Base-by-base conservation (phyloP, 2,329 filamentous ascomycete genomes). In the Calycina marina region DNA sequence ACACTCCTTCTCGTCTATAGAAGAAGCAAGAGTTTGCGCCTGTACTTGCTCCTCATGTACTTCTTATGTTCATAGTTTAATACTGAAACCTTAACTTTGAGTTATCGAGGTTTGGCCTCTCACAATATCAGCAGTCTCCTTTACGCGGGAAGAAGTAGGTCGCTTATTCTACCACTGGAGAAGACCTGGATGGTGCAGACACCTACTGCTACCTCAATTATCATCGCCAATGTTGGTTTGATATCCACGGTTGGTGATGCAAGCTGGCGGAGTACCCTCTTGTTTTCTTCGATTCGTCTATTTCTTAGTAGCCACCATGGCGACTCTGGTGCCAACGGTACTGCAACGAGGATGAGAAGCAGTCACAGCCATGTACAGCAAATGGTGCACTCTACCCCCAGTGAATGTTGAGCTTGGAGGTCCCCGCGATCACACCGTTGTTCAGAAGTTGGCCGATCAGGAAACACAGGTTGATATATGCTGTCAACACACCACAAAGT, bases 91-190 rank as follows among this genome's bases (percentile, higher is more conserved):
- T n/a, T n/a, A n/a, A n/a, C n/a, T n/a, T n/a, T n/a, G n/a, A n/a
- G n/a, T n/a, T n/a, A n/a, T n/a, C n/a, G n/a, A n/a, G n/a, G n/a
- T n/a, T n/a, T n/a, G n/a, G n/a, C n/a, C n/a, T n/a, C n/a, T n/a
- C n/a, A n/a, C n/a, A n/a, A n/a, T n/a, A n/a, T n/a, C n/a, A n/a
- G n/a, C n/a, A 28, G 13, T 12, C n/a, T 14, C 6, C 38, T 44
- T 41, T 31, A 45, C 43, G 34, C 49, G 18, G 48, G 45, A 75
- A 76, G 52, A 75, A 75, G 47, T 63, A 74, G 18, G 67, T 63
- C 13, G 70, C 67, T 47, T 75, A 70, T 43, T 73, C 73, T 44
- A 71, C 69, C 37, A 75, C 70, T 70, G 4, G 68, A 65, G n/a
- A 75, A 54, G 42, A 73, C 72, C 52, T 73, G 69, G 17, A 67